A percentile compares a stretch with the other conserved stretches of the same genome.
Evolutionary conservation across 805 yeast genomes (phyloP).

Genomic region (Saccharomyces jurei): DNA sequence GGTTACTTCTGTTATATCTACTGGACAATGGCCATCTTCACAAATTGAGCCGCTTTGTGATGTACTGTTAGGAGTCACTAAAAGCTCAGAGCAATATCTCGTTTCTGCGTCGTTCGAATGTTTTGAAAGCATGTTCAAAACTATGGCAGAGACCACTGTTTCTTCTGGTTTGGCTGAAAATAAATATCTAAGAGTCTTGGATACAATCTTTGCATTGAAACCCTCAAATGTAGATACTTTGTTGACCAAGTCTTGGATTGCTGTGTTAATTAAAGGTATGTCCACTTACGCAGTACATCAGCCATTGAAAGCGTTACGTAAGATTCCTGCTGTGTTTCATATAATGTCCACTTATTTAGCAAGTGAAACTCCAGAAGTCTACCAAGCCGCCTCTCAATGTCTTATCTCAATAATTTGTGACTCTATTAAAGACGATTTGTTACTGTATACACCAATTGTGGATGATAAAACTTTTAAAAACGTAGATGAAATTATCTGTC

Average conservation of each 20-base stretch:
- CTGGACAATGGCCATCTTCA: slow-evolving; percentile 75
- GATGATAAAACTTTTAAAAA: slow-evolving; percentile 45
- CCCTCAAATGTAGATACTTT: slow-evolving; percentile 80
- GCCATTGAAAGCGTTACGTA: slow-evolving; percentile 43
- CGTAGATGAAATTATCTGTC: slow-evolving; percentile 45
- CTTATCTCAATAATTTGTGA: slow-evolving; percentile 68
- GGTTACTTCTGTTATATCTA: slow-evolving; percentile 57
- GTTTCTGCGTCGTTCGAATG: slow-evolving; percentile 78
- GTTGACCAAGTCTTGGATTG: slow-evolving; percentile 90
- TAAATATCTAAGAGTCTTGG: slow-evolving; percentile 54
- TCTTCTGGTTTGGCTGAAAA: slow-evolving; percentile 52
- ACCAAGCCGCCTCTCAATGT: slow-evolving; percentile 77
- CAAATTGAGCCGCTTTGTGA: slow-evolving; percentile 70
- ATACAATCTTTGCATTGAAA: slow-evolving; percentile 65
- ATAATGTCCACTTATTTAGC: slow-evolving; percentile 56
- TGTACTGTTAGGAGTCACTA: slow-evolving; percentile 61
- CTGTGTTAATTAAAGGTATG: slow-evolving; percentile 81
- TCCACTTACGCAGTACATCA: slow-evolving; percentile 46
- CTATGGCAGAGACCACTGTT: slow-evolving; percentile 30
- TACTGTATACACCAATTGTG: slow-evolving; percentile 52
- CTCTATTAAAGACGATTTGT: slow-evolving; percentile 50
- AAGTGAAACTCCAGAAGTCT: slow-evolving; percentile 57
- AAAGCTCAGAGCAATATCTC: slow-evolving; percentile 74
- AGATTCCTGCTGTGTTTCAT: slow-evolving; percentile 49
- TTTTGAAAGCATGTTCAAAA: slow-evolving; percentile 36